These are phyloP conservation scores for Phytophthora podocarpi DNA, from an alignment of 352 stramenopile genomes.

Conservation along the genomic window DNA sequence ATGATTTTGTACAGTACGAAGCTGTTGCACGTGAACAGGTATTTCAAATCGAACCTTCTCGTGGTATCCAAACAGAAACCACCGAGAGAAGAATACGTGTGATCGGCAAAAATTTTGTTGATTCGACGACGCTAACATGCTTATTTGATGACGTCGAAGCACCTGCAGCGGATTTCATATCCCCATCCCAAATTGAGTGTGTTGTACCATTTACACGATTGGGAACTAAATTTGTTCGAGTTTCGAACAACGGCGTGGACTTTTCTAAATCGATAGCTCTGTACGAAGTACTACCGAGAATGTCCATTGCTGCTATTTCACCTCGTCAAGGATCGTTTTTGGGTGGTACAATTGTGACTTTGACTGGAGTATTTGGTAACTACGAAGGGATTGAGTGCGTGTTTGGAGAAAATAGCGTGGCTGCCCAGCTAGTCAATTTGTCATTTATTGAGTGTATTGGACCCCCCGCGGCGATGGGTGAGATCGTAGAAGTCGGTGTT, in stretches of 20 bases:
- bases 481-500: constrained; percentile 24
- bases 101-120: constrained; percentile 52
- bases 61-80: constrained; percentile 27
- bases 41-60: constrained; percentile 26
- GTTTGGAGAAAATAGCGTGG: constrained; percentile 40
- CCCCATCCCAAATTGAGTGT: constrained; percentile 53
- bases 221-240: constrained; percentile 42
- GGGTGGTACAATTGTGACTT: constrained; percentile 46
- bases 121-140: constrained; percentile 48
- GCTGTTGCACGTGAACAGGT: constrained; percentile 41
- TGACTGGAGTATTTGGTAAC: constrained; percentile 45
- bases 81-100: constrained; percentile 37
- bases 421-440: constrained; percentile 23
- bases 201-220: constrained; percentile 50
- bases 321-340: constrained; percentile 33
- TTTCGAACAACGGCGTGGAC: constrained; percentile 70
- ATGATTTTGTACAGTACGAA: constrained; percentile 40
- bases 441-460: constrained; percentile 43
- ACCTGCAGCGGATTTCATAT: constrained; percentile 43
- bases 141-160: constrained; percentile 45
- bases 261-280: constrained; percentile 28
- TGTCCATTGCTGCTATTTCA: constrained; percentile 42
- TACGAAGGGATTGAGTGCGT: constrained; percentile 42
- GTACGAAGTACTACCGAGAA: constrained; percentile 42
- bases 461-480: constrained; percentile 19